Evolutionary conservation across 805 yeast species (phyloP).

Genomic region (Barnettozyma sucrosica): DNA sequence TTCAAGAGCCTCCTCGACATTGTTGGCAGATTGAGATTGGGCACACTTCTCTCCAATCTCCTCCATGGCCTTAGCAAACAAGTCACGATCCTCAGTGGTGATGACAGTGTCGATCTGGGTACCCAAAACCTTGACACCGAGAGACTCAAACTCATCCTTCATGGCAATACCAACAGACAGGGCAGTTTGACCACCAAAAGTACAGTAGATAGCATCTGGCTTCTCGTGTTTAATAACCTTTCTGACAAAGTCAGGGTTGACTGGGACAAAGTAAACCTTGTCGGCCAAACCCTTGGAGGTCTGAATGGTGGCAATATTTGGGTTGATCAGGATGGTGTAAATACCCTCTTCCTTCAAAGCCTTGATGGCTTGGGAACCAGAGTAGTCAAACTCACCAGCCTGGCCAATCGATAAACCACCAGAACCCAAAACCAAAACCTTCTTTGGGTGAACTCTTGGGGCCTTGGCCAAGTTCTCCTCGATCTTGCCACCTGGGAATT

Average conservation of each 20-base stretch:
- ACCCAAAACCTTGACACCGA: constrained; percentile 94
- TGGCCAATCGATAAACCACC: constrained; percentile 99
- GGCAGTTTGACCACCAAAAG: constrained; percentile 99
- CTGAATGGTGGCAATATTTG: constrained; percentile 97
- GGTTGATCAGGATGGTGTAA: constrained; percentile 91
- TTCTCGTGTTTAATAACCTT: constrained; percentile 91
- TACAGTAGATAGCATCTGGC: constrained; percentile 95
- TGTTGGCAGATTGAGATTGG: constrained; percentile 77
- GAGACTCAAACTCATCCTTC: constrained; percentile 88
- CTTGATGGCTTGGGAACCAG: constrained; percentile 98
- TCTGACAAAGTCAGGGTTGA: constrained; percentile 91
- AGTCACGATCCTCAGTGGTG: constrained; percentile 97
- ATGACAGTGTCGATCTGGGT: constrained; percentile 93
- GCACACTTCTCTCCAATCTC: constrained; percentile 96
- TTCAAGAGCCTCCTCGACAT: constrained; percentile 71
- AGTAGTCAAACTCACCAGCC: constrained; percentile 98
- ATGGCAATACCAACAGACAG: constrained; percentile 90
- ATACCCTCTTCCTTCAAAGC: constrained; percentile 98
- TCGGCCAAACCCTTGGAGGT: constrained; percentile 97
- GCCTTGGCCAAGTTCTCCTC: constrained; percentile 70
- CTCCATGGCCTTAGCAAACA: constrained; percentile 90
- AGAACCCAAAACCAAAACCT: constrained; percentile 90
- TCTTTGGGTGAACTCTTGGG: constrained; percentile 80
- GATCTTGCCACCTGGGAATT: constrained; percentile 83
- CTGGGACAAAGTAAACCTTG: constrained; percentile 97